Conservation (phyloP, 306 rosid genomes). For the Oemleria cerasiformis region DNA sequence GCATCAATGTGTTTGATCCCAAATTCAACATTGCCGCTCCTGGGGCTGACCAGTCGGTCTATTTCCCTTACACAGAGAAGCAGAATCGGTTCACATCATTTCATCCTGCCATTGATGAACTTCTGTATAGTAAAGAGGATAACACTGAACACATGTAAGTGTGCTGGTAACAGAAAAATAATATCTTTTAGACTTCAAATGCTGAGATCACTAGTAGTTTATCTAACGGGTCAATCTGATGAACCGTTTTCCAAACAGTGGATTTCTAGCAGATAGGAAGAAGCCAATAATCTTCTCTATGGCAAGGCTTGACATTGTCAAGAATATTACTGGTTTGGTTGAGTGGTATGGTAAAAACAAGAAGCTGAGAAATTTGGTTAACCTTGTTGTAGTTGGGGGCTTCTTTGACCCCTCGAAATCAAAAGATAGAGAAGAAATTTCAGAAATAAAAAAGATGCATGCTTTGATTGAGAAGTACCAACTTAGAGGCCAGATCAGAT, state of each 20-base stretch:
- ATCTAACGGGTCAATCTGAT: constrained; percentile 6
- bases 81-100: constrained; percentile 51
- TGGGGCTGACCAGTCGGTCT: constrained; percentile 79
- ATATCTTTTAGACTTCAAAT: background rate
- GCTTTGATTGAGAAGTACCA: constrained; percentile 59
- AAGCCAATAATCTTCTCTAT: constrained; percentile 86
- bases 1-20: constrained; percentile 87
- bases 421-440: constrained; percentile 85
- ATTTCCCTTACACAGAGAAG: constrained; percentile 63
- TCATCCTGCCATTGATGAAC: constrained; percentile 72
- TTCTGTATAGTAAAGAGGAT: constrained; percentile 57
- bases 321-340: constrained; percentile 71
- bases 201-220: background rate
- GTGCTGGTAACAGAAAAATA: constrained; percentile 1
- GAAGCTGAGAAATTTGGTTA: constrained; percentile 67
- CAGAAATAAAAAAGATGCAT: constrained; percentile 76
- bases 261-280: constrained; percentile 60
- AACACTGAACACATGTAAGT: constrained; percentile 73
- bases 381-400: constrained; percentile 90
- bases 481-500: constrained; percentile 80
- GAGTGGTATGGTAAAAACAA: constrained; percentile 82
- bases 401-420: constrained; percentile 91
- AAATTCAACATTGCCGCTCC: constrained; percentile 94
- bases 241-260: constrained; percentile 44
- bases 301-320: constrained; percentile 91